Evolutionary conservation across 176 grass and related monocot genomes (phyloP).

Genomic region (Musa itinerans): DNA sequence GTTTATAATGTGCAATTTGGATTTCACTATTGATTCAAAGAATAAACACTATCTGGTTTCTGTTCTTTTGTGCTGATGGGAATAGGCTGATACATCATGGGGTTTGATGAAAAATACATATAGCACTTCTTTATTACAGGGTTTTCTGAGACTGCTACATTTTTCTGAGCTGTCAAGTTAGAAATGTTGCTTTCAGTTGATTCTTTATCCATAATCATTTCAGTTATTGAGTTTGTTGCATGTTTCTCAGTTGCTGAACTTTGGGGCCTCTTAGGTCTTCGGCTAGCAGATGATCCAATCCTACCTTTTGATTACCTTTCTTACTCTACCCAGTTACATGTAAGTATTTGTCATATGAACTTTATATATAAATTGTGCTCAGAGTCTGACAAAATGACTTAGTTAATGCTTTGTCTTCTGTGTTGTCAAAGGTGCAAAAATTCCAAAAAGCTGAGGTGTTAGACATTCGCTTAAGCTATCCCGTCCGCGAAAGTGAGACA

Average conservation of each 20-base stretch:
- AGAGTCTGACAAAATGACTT: too few relatives aligned
- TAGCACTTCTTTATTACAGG: neutral
- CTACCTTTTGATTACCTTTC: slow-evolving; percentile 77
- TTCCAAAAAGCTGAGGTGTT: too few relatives aligned
- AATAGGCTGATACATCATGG: neutral
- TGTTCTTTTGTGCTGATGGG: neutral
- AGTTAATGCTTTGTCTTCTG: too few relatives aligned
- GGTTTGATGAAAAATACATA: too few relatives aligned
- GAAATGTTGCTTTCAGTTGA: neutral
- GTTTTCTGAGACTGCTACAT: neutral
- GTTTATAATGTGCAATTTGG: neutral
- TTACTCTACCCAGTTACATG: slow-evolving; percentile 69
- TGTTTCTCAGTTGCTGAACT: slow-evolving; percentile 66
- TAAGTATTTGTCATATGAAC: slow-evolving; percentile 12
- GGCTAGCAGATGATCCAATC: slow-evolving; percentile 67
- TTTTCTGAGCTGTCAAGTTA: neutral
- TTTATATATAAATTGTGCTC: too few relatives aligned
- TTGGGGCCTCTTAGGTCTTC: slow-evolving; percentile 80
- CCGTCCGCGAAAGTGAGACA: too few relatives aligned
- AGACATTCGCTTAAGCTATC: too few relatives aligned
- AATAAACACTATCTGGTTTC: too few relatives aligned
- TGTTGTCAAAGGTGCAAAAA: too few relatives aligned
- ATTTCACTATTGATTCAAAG: neutral
- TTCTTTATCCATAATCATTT: neutral
- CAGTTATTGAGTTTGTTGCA: too few relatives aligned